These are phyloP conservation scores for Tuber calosporum DNA, from an alignment of 495 filamentous ascomycete genomes.

Conservation along the genomic window DNA sequence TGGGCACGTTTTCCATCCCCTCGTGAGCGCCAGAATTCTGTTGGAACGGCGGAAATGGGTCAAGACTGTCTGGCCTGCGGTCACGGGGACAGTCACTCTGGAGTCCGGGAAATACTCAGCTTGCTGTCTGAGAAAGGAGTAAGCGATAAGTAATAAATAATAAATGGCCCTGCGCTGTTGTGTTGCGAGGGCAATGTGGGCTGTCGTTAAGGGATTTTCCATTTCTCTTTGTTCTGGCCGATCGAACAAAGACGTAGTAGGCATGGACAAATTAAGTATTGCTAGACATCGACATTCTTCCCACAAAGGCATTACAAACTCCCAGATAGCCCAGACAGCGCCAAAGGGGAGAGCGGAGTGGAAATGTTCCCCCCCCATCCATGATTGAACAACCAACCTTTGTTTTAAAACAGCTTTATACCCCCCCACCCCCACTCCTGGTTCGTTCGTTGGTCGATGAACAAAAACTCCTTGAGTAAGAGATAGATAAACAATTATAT, in stretches of 20 bases:
- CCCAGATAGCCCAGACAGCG: background rate
- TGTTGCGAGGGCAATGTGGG: slow-evolving; percentile 9
- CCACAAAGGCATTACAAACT: slow-evolving; percentile 21
- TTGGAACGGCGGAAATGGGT: slow-evolving; percentile 28
- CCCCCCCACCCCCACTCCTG: background rate
- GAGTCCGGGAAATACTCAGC: slow-evolving; percentile 28
- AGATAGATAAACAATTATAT: background rate
- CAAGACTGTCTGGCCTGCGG: slow-evolving; percentile 29
- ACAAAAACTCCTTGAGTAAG: background rate
- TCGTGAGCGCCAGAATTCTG: background rate
- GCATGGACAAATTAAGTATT: background rate
- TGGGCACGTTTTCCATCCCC: background rate
- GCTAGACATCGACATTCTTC: background rate
- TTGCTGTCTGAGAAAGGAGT: slow-evolving; percentile 30
- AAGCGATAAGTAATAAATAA: background rate
- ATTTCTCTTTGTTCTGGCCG: slow-evolving; percentile 22
- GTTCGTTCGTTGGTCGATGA: background rate
- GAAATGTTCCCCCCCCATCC: background rate
- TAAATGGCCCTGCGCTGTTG: background rate
- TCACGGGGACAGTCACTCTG: slow-evolving; percentile 29
- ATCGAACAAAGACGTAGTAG: slow-evolving; percentile 18
- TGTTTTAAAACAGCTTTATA: slow-evolving; percentile 7
- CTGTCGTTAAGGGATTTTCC: background rate
- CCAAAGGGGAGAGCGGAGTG: background rate
- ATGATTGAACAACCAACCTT: background rate